Base-by-base conservation (phyloP, 768 basidiomycete genomes). In the Tylopilus sp. region DNA sequence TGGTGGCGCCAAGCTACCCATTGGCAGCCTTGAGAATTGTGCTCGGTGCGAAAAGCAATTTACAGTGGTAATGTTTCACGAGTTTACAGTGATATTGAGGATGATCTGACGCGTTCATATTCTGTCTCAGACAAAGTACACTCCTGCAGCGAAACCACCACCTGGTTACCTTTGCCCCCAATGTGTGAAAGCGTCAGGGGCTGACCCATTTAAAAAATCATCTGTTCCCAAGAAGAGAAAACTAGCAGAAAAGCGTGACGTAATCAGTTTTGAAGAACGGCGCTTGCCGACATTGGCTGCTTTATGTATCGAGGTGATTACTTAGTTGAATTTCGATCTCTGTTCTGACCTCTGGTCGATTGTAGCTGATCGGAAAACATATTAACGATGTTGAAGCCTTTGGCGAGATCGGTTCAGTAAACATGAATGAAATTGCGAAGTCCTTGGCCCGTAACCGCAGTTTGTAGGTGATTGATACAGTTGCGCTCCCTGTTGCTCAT, bases 311-410 rank as follows among this genome's bases (percentile, higher is more conserved):
- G 73, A 86, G 69, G 92, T 90, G 53, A 48, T 18, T 9, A 21
- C 26, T 20, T 6, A 9, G 35, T 44, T 36, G 11, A 21, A 40
- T 26, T 8, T 40, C 15, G 6, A 10, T 6, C 33, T 4, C 18
- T 9, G 22, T 38, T 9, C 15, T 44, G 6, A 47, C 23, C 1
- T 43, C 6, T 13, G 20, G 20, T 23, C 10, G 50, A 44, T 52
- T 42, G 7, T 50, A 94, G 89, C 72, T 97, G 21, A 84, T 98
- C 50, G 86, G 88, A 17, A 80, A 81, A 51, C 82, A 91, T 64
- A 95, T 98, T 50, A 80, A 93, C 50, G 90, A 95, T 58, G 85
- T 98, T 6, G 91, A 92, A 56, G 85, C 86, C 0, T 71, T 95
- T 15, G 95, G 95, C 0, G 87, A 95, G 61, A 88, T 98, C 45